Evolutionary conservation across 2,329 filamentous ascomycete species (phyloP), one percentile per base, ranked within the genome.

Genomic region (Phaeoacremonium minimum): DNA sequence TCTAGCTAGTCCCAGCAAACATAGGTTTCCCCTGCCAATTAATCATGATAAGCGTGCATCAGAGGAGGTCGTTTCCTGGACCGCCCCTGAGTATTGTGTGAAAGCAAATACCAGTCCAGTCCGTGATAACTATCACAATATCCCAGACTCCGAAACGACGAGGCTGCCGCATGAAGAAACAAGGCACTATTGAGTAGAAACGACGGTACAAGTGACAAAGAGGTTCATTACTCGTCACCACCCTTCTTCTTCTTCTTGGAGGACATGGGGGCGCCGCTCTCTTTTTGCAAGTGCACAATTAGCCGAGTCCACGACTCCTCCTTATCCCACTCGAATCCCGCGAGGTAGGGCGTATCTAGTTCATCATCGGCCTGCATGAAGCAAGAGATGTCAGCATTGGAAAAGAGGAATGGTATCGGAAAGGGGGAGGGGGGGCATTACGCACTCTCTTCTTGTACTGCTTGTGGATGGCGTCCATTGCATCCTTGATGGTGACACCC

Each of bases 401-500:
- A n/a, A 28, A 13, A 35, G 17, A n/a, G 13, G 31, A 15, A 32
- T 15, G 28, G 37, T 33, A 17, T 13, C 12, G 33, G 20, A 20
- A 30, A 26, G 13, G 32, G 38, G 28, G 5, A 30, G 14, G 11
- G n/a, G 5, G n/a, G 6, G 7, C 5, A 32, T 12, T 30, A 62
- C 80, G 51, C 66, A 90, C 91, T 78, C 90, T 85, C 80, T 96
- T 96, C 78, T 94, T 95, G 75, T 87, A 95, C 51, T 86, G 79
- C 74, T 95, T 96, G 75, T 95, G 75, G 66, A 97, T 96, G 54
- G 88, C 91, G 62, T 96, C 90, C 61, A 95, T 61, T 40, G 89
- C 89, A 64, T 97, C 91, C 73, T 96, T 96, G 74, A 97, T 91
- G 39, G 91, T 97, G 49, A 97, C 89, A 38, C 91, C 91, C 65